Base-by-base conservation (phyloP, 2,329 filamentous ascomycete species). In the Hypoxylon sp. region DNA sequence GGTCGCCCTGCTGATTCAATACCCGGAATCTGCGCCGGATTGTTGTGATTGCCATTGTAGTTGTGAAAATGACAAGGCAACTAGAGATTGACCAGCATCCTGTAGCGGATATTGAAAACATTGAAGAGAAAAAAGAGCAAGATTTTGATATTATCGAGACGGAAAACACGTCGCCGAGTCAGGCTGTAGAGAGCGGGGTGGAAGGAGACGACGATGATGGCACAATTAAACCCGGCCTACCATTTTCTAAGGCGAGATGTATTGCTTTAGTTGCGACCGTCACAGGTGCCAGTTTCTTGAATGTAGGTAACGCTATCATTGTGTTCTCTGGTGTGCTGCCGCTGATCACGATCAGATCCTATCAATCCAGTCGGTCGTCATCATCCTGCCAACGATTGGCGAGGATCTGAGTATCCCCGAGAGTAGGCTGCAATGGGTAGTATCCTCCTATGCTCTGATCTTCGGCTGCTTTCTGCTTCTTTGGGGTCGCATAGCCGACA, bases 391-490 rank as follows among this genome's bases (percentile, higher is more conserved):
- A 0, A 85, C 83, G n/a, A 89, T 91, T 34, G 86, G 87, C 38
- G 73, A 80, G 25, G 85, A 85, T 10, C 80, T 91, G 3, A 66
- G 76, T 56, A 88, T 91, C 19, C 89, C 89, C 0, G 83, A 86
- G 41, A 83, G 83, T 25, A 82, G 88, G 14, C 82, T 87, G 63
- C 89, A 91, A 79, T 91, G 89, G 89, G 83, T 91, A 67, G 82
- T 91, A 0, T 91, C 89, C 0, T 86, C 89, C 0, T 91, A 91
- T 74, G 83, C 86, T 3, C 83, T 92, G 14, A 83, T 88, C 0
- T 91, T 91, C 71, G 89, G 89, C 50, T 91, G 89, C 76, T 91
- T 91, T 73, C 79, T 91, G 25, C 79, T 92, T 14, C 81, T 91
- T 13, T 91, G 89, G 89, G 90, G 89, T 25, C 83, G 89, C 19